Conservation (phyloP, 305 asterid species). For the Rubia peregrina region DNA sequence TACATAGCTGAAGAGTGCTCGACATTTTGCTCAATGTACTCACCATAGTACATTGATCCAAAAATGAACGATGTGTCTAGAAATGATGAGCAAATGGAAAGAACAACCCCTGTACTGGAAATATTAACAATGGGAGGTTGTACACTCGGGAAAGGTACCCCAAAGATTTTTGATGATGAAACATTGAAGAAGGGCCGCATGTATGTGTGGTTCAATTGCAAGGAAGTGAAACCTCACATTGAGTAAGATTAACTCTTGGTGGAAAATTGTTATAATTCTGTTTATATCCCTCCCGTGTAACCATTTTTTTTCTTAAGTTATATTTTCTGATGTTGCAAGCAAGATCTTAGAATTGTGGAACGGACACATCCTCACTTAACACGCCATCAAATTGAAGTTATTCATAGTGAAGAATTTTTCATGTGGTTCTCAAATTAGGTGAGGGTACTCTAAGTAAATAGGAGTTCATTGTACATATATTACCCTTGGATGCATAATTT, state of each 20-base stretch:
- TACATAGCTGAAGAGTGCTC: not conserved
- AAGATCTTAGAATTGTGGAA: not conserved
- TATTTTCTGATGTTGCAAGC: not conserved
- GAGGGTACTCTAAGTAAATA: not conserved
- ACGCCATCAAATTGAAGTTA: constrained; percentile 4
- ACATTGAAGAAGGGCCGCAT: not conserved
- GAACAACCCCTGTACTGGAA: not conserved
- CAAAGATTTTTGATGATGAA: not conserved
- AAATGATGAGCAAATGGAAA: not conserved
- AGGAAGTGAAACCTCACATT: not conserved
- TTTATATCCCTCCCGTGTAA: no score
- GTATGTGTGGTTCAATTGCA: not conserved
- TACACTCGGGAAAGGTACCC: not conserved
- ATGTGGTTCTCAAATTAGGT: constrained; percentile 16
- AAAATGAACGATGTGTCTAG: not conserved
- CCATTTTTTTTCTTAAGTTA: no score
- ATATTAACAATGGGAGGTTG: not conserved
- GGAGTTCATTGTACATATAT: not conserved
- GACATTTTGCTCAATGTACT: not conserved
- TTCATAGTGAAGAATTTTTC: constrained; percentile 17
- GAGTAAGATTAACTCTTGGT: not conserved
- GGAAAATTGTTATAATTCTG: not conserved
- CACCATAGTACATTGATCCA: not conserved
- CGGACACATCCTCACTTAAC: not conserved
- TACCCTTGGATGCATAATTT: not conserved